Evolutionary conservation across 257 asterid genomes (phyloP).

Genomic region (Eustoma russellianum): DNA sequence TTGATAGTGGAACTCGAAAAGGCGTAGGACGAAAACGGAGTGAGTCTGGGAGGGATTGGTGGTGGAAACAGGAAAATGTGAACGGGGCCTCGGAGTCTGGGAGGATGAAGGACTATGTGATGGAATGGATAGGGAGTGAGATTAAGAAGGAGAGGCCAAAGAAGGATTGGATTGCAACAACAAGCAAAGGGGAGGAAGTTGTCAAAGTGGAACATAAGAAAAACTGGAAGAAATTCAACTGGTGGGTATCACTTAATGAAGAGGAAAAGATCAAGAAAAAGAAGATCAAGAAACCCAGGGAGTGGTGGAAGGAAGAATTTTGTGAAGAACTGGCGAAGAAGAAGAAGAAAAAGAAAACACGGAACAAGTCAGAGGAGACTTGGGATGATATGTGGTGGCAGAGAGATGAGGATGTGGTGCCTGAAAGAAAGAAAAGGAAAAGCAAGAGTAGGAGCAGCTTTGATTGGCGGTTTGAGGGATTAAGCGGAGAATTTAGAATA

Average conservation of each 20-base stretch:
- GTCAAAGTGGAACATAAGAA: constrained; percentile 36
- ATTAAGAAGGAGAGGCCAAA: constrained; percentile 69
- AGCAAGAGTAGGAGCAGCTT: constrained; percentile 52
- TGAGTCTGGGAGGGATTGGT: constrained; percentile 69
- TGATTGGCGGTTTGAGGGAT: constrained; percentile 78
- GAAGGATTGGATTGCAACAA: constrained; percentile 55
- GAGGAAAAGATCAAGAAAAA: constrained; percentile 37
- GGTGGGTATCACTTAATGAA: constrained; percentile 68
- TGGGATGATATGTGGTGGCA: constrained; percentile 78
- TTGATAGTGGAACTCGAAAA: constrained; percentile 50
- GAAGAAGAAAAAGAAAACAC: constrained; percentile 14
- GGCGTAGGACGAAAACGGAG: constrained; percentile 44
- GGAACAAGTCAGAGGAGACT: background rate
- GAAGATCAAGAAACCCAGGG: constrained; percentile 55
- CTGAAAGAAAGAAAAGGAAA: constrained; percentile 48
- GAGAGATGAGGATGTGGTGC: constrained; percentile 51
- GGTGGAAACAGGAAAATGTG: constrained; percentile 84
- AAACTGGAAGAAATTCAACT: constrained; percentile 59
- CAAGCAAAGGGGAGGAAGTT: constrained; percentile 27
- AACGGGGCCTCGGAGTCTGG: constrained; percentile 67
- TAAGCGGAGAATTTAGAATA: constrained; percentile 68
- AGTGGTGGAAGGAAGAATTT: constrained; percentile 97
- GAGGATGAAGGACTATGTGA: constrained; percentile 77
- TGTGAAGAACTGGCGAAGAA: constrained; percentile 74
- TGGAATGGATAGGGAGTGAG: constrained; percentile 97